Evolutionary conservation across 108 stramenopile species (phyloP), one percentile per base, ranked within the genome.

Genomic region (Conticribra guillardii): DNA sequence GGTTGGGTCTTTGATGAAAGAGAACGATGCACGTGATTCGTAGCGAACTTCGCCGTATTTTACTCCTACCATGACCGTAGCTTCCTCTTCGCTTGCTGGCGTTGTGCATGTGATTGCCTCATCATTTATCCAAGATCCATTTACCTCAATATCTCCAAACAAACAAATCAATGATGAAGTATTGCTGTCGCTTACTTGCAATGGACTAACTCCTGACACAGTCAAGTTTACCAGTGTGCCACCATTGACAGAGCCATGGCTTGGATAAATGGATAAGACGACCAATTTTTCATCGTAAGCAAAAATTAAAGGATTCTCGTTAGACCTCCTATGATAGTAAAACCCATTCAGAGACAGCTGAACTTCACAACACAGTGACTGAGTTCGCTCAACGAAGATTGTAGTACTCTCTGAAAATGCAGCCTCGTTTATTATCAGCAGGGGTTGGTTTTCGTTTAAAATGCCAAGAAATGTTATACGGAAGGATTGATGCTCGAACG

Each of bases 281-380:
- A 50, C 63, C 3, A 64, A 46, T 51, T 64, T 64, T 21, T 64
- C 48, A 18, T 64, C 63, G 24, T 64, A 64, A 51, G 18, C 18
- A 41, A 60, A 60, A 3, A 60, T 34, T 3, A 41, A 41, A 18
- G 23, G 23, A 17, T 51, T 4, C 4, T 19, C 50, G 19, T 51
- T 51, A 18, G 5, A 4, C 16, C 11, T 47, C 9, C 22, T 31
- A 21, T 19, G 7, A 16, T 51, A 64, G 26, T 64, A 46, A 3
- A 64, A 46, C 5, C 63, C 48, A 23, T 64, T 64, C 26, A 64
- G 21, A 18, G 49, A 51, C 22, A 64, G 30, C 4, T 4, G 3
- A 32, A 64, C 63, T 23, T 49, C 48, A 41, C 59, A 60, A 32
- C 59, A 60, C 32, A 41, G 21, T 19, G n/a, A 22, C 21, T 60